Base-by-base conservation (phyloP, 1,284 basidiomycete genomes). In the Mycena sp. region DNA sequence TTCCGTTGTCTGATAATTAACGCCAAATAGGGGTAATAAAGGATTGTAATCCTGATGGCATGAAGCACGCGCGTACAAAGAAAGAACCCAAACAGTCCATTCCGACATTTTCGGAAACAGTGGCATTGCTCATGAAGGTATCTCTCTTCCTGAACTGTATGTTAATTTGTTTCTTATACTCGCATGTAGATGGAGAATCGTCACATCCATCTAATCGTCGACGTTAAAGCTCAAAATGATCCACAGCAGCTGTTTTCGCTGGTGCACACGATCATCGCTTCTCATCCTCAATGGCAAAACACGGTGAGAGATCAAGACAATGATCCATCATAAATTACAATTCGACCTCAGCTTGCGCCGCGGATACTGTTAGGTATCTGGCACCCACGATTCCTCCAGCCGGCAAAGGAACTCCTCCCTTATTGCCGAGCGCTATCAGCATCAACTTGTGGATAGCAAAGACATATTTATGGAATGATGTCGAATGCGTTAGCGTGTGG, bases 141-240 rank as follows among this genome's bases (percentile, higher is more conserved):
- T 46, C 70, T 67, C 25, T 35, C 25, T 3, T 17, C 19, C 2
- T 26, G 32, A 14, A 10, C 29, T 38, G 4, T 21, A 9, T 21
- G 6, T 29, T 6, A 14, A 35, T 25, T 7, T 46, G 38, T n/a
- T 32, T 11, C 6, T 10, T 38, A 52, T 19, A 12, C n/a, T 41
- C 4, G 7, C 12, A 6, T 45, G 6, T 12, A 86, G 85, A 81
- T 84, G n/a, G 85, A 85, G 70, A 87, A 89, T 72, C 74, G 73
- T 21, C 84, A 88, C 69, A 82, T 89, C 68, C 83, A 84, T 67
- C 83, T 91, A 70, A 87, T 90, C 73, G 81, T 91, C 65, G 89
- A 91, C 73, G 85, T 89, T 73, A 92, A 93, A 76, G 85, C 87
- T 46, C 83, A 86, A 67, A 92, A 90, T 73, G 82, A 91, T 58